Evolutionary conservation across 2,329 filamentous ascomycete species (phyloP).

Genomic region (Onygenales sp.): DNA sequence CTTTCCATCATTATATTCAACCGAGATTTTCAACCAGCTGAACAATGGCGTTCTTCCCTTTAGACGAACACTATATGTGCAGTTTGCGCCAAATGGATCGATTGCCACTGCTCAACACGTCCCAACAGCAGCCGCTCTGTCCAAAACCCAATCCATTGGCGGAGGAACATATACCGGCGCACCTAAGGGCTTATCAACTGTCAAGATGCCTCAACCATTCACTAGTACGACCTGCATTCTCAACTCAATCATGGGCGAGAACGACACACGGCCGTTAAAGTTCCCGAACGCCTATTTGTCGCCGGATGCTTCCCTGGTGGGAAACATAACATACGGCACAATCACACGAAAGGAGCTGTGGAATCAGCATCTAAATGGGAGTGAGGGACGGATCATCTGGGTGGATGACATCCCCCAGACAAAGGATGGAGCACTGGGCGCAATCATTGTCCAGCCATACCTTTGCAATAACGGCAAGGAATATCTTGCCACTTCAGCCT

Average conservation of each 20-base stretch:
- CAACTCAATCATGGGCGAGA: background rate
- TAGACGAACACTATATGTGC: constrained; percentile 1
- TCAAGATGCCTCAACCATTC: background rate
- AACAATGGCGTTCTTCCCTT: background rate
- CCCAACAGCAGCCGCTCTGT: background rate
- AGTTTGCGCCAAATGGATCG: constrained; percentile 1
- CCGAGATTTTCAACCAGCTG: background rate
- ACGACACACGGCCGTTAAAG: background rate
- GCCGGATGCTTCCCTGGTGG: background rate
- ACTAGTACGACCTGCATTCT: background rate
- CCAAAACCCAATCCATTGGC: background rate
- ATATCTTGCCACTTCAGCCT: constrained; percentile 5
- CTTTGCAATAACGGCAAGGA: constrained; percentile 1
- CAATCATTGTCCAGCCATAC: constrained; percentile 6
- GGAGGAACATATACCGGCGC: background rate
- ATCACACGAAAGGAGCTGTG: constrained; percentile 2
- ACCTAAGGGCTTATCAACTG: background rate
- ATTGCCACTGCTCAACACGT: background rate
- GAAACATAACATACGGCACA: background rate
- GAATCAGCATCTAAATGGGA: background rate
- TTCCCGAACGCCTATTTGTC: constrained; percentile 2
- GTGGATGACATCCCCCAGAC: constrained; percentile 3
- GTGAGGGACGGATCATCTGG: constrained; percentile 6
- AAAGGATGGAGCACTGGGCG: constrained; percentile 1
- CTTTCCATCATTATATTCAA: background rate